Evolutionary conservation across 1,284 basidiomycete species (phyloP).

Genomic region (Sporisorium exsertum): DNA sequence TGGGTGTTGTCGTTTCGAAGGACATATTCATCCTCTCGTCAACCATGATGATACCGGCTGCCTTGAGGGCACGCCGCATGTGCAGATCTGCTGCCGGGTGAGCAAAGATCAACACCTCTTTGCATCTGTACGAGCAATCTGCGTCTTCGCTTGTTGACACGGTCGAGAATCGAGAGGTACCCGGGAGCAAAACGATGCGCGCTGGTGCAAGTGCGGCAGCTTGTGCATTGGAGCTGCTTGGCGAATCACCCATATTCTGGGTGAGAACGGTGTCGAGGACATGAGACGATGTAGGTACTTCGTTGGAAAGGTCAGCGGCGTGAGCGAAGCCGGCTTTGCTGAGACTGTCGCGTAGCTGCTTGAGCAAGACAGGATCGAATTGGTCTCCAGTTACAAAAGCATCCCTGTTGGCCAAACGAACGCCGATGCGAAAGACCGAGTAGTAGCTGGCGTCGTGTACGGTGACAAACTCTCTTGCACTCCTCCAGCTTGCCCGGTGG

Average conservation of each 20-base stretch:
- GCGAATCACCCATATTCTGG: background rate
- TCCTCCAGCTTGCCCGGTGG: conserved; percentile 57
- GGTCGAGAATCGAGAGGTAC: conserved; percentile 1
- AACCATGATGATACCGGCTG: conserved; percentile 25
- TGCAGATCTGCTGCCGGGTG: conserved; percentile 52
- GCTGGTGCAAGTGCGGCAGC: conserved; percentile 36
- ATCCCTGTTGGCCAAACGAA: background rate
- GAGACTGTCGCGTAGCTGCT: conserved; percentile 1
- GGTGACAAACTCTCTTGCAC: conserved; percentile 32
- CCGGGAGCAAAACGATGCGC: conserved; percentile 23
- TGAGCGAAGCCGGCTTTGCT: conserved; percentile 12
- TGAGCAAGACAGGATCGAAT: background rate
- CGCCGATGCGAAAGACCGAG: conserved; percentile 43
- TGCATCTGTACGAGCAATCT: conserved; percentile 12
- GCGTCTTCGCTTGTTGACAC: background rate
- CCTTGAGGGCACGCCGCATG: conserved; percentile 43
- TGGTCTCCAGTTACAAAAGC: background rate
- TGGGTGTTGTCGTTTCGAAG: conserved; percentile 5
- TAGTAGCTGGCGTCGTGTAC: conserved; percentile 65
- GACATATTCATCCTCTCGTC: conserved; percentile 35
- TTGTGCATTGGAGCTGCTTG: background rate
- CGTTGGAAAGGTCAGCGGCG: background rate
- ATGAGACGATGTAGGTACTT: background rate
- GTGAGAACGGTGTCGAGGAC: conserved; percentile 19
- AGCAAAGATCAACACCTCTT: conserved; percentile 43